Evolutionary conservation across 106 monocot genomes (phyloP).

Genomic region (Dendrobium catenatum): DNA sequence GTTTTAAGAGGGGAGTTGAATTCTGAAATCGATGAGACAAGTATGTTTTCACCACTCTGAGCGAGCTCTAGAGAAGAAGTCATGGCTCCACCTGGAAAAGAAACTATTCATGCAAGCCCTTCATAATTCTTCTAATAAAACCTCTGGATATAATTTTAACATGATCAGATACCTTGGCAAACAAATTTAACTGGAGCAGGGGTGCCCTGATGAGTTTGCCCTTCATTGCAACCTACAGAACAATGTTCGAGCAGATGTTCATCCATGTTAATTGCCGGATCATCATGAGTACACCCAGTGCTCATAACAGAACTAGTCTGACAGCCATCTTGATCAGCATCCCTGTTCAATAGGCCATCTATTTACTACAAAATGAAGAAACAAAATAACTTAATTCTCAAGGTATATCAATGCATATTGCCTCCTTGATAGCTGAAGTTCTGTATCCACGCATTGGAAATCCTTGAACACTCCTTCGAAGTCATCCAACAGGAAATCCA

Average conservation of each 20-base stretch:
- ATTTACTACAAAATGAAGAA: constrained; percentile 1
- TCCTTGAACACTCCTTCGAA: constrained; percentile 61
- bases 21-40: constrained; percentile 15
- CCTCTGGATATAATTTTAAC: not conserved
- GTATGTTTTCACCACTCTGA: constrained; percentile 13
- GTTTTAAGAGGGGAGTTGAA: constrained; percentile 64
- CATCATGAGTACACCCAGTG: constrained; percentile 12
- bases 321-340: constrained; percentile 17
- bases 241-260: constrained; percentile 14
- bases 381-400: not conserved
- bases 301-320: constrained; percentile 22
- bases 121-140: not conserved
- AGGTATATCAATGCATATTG: constrained; percentile 6
- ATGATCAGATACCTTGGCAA: constrained; percentile 20
- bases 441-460: constrained; percentile 28
- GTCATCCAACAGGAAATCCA: constrained; percentile 50
- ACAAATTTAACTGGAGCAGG: not conserved
- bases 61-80: constrained; percentile 13
- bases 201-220: not conserved
- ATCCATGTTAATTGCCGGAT: constrained; percentile 1
- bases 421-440: constrained; percentile 27
- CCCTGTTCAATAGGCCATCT: constrained; percentile 15
- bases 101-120: not conserved
- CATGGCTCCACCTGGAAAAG: constrained; percentile 13
- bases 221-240: constrained; percentile 5